These are phyloP conservation scores for Didymella pinodella DNA, from an alignment of 2,329 filamentous ascomycete species.

Conservation along the genomic window DNA sequence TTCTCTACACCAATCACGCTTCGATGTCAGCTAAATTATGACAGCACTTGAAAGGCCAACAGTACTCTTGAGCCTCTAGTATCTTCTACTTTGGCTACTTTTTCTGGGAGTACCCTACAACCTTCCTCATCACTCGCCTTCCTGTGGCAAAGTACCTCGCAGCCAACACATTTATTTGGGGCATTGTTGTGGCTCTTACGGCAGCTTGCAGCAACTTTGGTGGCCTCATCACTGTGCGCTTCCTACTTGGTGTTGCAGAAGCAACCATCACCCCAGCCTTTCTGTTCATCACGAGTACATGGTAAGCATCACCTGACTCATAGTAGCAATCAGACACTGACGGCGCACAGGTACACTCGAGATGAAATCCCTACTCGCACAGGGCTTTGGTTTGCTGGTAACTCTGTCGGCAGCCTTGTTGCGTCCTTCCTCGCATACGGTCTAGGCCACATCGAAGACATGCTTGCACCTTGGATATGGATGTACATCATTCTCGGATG, in stretches of 20 bases:
- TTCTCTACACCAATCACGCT: neutral
- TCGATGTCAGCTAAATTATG: neutral
- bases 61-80: conserved; percentile 13
- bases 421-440: conserved; percentile 17
- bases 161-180: conserved; percentile 9
- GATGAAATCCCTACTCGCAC: conserved; percentile 15
- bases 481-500: conserved; percentile 16
- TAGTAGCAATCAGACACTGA: neutral
- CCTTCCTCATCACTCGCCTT: conserved; percentile 5
- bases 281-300: conserved; percentile 39
- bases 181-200: conserved; percentile 2
- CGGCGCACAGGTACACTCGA: conserved; percentile 8
- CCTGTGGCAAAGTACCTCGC: conserved; percentile 10
- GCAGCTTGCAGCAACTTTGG: conserved; percentile 11
- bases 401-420: conserved; percentile 14
- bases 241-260: conserved; percentile 15
- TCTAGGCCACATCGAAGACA: conserved; percentile 9
- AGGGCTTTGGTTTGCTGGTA: conserved; percentile 12
- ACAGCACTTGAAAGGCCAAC: conserved; percentile 12
- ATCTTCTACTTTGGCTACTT: conserved; percentile 17
- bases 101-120: conserved; percentile 14
- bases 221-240: conserved; percentile 7
- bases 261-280: conserved; percentile 23
- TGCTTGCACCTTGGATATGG: conserved; percentile 12
- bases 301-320: conserved; percentile 22